Evolutionary conservation across 164 flowering plant genomes (phyloP).

Genomic region (Paratinospora sagittata): DNA sequence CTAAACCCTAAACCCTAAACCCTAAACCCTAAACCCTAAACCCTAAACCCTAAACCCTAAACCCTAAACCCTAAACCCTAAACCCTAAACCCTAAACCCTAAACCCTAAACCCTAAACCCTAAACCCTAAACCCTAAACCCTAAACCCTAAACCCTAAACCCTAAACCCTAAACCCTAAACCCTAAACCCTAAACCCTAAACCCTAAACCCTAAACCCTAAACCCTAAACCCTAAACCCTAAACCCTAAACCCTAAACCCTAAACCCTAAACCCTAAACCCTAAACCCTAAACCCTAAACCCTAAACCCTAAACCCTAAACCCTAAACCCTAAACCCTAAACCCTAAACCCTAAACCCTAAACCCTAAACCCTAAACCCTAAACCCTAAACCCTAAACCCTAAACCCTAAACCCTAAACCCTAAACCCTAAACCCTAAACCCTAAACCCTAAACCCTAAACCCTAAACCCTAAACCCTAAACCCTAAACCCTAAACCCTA

Average conservation of each 20-base stretch:
- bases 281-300: conserved; percentile 20
- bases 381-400: conserved; percentile 12
- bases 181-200: conserved; percentile 26
- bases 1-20: conserved; percentile 18
- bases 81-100: conserved; percentile 24
- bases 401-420: conserved; percentile 12
- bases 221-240: conserved; percentile 25
- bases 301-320: conserved; percentile 24
- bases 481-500: conserved; percentile 1
- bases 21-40: conserved; percentile 16
- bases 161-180: conserved; percentile 20
- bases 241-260: conserved; percentile 25
- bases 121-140: conserved; percentile 21
- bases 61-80: conserved; percentile 20
- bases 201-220: conserved; percentile 23
- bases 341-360: conserved; percentile 13
- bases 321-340: conserved; percentile 17
- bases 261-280: conserved; percentile 23
- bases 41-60: conserved; percentile 21
- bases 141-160: conserved; percentile 21
- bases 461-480: conserved; percentile 8
- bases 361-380: conserved; percentile 15
- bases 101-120: conserved; percentile 23
- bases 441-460: conserved; percentile 15
- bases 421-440: conserved; percentile 15